Evolutionary conservation across 2,329 filamentous ascomycete species (phyloP), one percentile per base, ranked within the genome.

Genomic region (Colletotrichum liriopes): DNA sequence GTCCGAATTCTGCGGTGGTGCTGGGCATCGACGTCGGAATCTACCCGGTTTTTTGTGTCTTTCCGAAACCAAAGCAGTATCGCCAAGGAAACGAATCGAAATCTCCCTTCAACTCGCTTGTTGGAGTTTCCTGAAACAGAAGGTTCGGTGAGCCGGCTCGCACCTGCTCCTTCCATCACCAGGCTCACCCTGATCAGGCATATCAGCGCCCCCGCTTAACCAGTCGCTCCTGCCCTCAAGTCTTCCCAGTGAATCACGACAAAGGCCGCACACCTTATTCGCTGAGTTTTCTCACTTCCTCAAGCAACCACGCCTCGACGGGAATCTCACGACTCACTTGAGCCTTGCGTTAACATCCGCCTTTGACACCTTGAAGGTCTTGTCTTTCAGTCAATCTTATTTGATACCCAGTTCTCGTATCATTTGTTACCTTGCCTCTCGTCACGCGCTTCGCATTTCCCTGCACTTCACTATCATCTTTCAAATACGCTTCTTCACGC

Each of bases 291-390:
- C 43, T 61, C 64, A 49, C 60, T 6, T 32, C 29, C 23, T 26
- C 29, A 52, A 18, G 43, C 29, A 32, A 56, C 52, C 32, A 58
- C 43, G 23, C 52, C 23, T 49, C 23, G 5, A 58, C 52, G 6
- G 14, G 68, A 60, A 61, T 39, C 54, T 52, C 65, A 39, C 55
- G 8, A 68, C 29, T 32, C 29, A 32, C 29, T 32, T 32, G 29
- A 32, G 29, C 29, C 29, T 32, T 32, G 29, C 29, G 29, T 32
- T 4, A 32, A 32, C 29, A 32, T 6, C 29, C 29, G 6, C 29
- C 29, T 32, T 32, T 32, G 29, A 32, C 4, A 32, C 29, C 29
- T 32, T 32, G 29, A 32, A 32, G 29, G 81, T 78, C 71, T 78
- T 68, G 75, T 78, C 47, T 43, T 51, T 66, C 52, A 43, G 29